A percentile compares a stretch with the other conserved stretches of the same genome.
Evolutionary conservation across 208 protist species (phyloP).

Genomic region (Leishmania braziliensis): DNA sequence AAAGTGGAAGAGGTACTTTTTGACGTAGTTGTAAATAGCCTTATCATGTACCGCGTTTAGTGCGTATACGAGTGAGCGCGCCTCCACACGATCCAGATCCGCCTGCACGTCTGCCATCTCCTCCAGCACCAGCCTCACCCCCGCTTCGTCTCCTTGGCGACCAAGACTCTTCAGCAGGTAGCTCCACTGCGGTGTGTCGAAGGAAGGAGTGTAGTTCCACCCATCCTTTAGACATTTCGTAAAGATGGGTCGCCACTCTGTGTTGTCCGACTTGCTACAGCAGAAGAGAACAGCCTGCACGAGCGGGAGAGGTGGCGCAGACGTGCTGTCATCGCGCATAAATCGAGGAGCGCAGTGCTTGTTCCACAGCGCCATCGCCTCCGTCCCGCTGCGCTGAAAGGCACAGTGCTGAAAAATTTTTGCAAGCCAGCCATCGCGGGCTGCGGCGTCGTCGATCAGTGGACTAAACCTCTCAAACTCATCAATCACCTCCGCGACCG

Average conservation of each 20-base stretch:
- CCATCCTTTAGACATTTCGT: conserved; percentile 71
- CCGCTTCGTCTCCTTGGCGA: conserved; percentile 76
- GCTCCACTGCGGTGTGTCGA: conserved; percentile 85
- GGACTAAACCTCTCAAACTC: conserved; percentile 71
- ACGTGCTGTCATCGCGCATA: conserved; percentile 36
- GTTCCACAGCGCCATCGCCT: conserved; percentile 79
- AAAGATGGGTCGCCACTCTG: conserved; percentile 76
- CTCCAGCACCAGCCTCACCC: conserved; percentile 70
- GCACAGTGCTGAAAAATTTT: conserved; percentile 90
- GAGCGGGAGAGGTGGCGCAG: conserved; percentile 64
- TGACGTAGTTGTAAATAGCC: conserved; percentile 83
- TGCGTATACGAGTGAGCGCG: conserved; percentile 76
- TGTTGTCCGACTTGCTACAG: conserved; percentile 70
- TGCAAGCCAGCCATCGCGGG: conserved; percentile 78
- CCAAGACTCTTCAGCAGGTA: conserved; percentile 84
- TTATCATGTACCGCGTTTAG: conserved; percentile 80
- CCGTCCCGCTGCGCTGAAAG: conserved; percentile 64
- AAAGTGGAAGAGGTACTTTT: conserved; percentile 89
- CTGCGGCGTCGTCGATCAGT: conserved; percentile 69
- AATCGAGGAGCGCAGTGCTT: conserved; percentile 67
- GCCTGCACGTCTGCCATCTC: conserved; percentile 91
- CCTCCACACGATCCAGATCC: conserved; percentile 82
- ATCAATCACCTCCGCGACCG: conserved; percentile 72
- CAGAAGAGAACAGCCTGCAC: conserved; percentile 84
- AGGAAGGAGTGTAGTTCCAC: conserved; percentile 87